A percentile compares a stretch with the other conserved stretches of the same genome.
These are phyloP conservation scores for Xylariaceae sp. DNA, from an alignment of 2,329 filamentous ascomycete species.

Conservation along the genomic window DNA sequence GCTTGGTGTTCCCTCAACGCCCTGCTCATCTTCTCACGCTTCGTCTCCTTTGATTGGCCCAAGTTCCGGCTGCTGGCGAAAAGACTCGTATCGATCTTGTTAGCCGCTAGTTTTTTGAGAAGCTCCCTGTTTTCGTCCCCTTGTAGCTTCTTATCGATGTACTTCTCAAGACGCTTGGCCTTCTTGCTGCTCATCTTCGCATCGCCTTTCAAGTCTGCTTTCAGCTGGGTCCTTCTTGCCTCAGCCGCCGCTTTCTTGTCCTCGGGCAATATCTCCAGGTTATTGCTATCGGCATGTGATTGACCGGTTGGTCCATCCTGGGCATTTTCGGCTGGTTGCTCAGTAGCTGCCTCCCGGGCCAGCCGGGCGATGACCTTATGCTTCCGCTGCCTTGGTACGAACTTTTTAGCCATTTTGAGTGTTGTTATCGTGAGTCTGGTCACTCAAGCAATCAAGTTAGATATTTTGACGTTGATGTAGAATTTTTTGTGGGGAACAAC, in stretches of 20 bases:
- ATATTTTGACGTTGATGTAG: no score
- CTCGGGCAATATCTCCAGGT: constrained; percentile 46
- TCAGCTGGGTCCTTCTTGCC: constrained; percentile 52
- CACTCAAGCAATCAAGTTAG: no score
- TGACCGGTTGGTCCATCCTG: constrained; percentile 36
- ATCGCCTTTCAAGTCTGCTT: constrained; percentile 49
- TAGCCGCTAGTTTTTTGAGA: constrained; percentile 74
- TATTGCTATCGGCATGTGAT: constrained; percentile 49
- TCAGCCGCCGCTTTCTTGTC: constrained; percentile 43
- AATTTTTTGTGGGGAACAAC: no score
- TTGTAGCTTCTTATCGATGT: constrained; percentile 82
- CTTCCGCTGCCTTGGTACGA: constrained; percentile 63
- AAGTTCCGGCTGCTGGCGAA: constrained; percentile 75
- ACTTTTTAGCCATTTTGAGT: constrained; percentile 48
- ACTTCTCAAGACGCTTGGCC: constrained; percentile 64
- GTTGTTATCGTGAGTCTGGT: no score
- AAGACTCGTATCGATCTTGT: constrained; percentile 76
- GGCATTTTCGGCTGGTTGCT: constrained; percentile 33
- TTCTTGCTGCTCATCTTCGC: constrained; percentile 61
- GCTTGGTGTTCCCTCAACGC: constrained; percentile 62
- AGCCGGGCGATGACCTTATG: constrained; percentile 65
- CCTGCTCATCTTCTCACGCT: constrained; percentile 62
- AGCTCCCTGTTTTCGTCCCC: constrained; percentile 89
- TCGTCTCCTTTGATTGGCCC: constrained; percentile 68
- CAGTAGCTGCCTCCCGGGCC: constrained; percentile 44